A percentile compares a stretch with the other conserved stretches of the same genome.
Evolutionary conservation across 2,329 filamentous ascomycete species (phyloP).

Genomic region (Pseudonectria foliicola): DNA sequence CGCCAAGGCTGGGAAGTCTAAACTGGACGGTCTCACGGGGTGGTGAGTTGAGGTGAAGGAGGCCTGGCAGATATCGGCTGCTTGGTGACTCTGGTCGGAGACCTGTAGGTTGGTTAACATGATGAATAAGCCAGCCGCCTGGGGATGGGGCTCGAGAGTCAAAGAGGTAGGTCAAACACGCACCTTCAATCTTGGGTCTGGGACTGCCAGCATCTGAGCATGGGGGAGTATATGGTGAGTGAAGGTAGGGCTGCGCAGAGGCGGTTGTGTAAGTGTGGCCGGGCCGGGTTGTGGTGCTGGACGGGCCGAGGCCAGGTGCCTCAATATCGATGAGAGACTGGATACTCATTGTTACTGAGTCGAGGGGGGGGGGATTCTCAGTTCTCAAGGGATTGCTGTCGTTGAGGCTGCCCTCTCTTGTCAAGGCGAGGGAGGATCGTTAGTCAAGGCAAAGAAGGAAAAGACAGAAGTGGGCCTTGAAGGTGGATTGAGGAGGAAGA

Average conservation of each 20-base stretch:
- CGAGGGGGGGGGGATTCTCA: too few relatives aligned
- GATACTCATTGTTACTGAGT: too few relatives aligned
- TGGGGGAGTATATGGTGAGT: constrained; percentile 17
- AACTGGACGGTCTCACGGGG: constrained; percentile 12
- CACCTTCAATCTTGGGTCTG: constrained; percentile 26
- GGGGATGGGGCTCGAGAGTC: too few relatives aligned
- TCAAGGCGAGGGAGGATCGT: too few relatives aligned
- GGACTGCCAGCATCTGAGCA: constrained; percentile 28
- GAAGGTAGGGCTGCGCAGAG: constrained; percentile 6
- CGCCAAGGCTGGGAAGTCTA: constrained; percentile 29
- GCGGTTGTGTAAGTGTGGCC: not conserved
- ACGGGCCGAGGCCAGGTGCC: too few relatives aligned
- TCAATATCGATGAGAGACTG: too few relatives aligned
- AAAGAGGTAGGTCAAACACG: constrained; percentile 3
- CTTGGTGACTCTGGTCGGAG: constrained; percentile 13
- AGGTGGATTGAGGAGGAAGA: not conserved
- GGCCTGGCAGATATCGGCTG: constrained; percentile 20
- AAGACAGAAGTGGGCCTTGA: too few relatives aligned
- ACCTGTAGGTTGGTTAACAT: constrained; percentile 10
- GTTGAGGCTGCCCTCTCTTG: too few relatives aligned
- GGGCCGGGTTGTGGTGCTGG: too few relatives aligned
- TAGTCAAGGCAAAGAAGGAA: too few relatives aligned
- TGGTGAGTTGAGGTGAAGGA: constrained; percentile 11
- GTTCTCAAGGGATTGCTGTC: too few relatives aligned
- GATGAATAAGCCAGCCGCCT: not conserved